A percentile compares a stretch with the other conserved stretches of the same genome.
phyloP scores from a whole-genome alignment of 306 rosid species.

The Trifolium subterraneum region DNA sequence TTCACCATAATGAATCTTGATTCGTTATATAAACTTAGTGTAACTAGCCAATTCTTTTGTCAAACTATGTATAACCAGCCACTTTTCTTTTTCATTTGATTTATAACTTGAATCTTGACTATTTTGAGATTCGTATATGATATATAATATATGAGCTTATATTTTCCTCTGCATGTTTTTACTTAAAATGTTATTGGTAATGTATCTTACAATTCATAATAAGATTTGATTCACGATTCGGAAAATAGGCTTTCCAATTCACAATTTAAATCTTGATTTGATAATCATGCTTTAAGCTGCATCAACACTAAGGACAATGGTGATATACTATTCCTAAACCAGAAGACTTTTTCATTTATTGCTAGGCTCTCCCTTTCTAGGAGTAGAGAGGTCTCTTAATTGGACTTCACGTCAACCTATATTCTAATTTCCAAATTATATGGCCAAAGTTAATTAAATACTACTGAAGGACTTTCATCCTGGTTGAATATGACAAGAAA shows the following conservation, averaged over 20 bases:
- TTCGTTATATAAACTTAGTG: neutral
- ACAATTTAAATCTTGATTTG: neutral
- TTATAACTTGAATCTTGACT: neutral
- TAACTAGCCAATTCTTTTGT: neutral
- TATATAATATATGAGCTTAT: neutral
- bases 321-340: neutral
- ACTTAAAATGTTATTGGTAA: neutral
- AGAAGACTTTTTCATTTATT: neutral
- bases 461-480: conserved; percentile 7
- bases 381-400: neutral
- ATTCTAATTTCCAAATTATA: neutral
- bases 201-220: neutral
- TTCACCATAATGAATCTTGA: neutral
- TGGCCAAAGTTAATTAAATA: neutral
- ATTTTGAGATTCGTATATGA: neutral
- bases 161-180: neutral
- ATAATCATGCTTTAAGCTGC: conserved; percentile 19
- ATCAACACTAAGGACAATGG: conserved; percentile 40
- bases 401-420: neutral
- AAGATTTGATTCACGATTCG: neutral
- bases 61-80: neutral
- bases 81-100: neutral
- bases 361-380: neutral
- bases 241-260: neutral
- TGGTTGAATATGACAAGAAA: conserved; percentile 16